Evolutionary conservation across 768 basidiomycete genomes (phyloP).

Genomic region (Mrakia frigida): DNA sequence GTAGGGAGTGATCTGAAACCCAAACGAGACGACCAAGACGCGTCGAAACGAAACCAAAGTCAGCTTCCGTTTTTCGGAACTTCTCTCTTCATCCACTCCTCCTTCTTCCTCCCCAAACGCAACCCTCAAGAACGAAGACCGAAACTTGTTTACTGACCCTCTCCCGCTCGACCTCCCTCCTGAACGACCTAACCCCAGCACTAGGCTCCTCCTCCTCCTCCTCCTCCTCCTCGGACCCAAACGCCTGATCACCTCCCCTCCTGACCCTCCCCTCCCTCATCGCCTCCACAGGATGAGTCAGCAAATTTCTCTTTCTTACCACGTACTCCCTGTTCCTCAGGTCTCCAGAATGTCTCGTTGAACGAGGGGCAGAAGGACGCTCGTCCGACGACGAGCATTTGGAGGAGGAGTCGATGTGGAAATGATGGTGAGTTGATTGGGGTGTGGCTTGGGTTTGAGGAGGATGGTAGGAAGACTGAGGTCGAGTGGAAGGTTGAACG

Average conservation of each 20-base stretch:
- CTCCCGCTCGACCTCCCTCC: neutral
- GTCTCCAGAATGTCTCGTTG: neutral
- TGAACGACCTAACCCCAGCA: neutral
- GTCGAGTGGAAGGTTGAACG: neutral
- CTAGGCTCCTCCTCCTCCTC: too few relatives aligned
- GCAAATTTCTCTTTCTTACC: neutral
- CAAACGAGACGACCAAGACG: too few relatives aligned
- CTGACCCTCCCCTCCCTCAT: neutral
- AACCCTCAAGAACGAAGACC: too few relatives aligned
- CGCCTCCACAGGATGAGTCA: neutral
- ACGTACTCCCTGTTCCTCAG: neutral
- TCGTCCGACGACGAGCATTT: neutral
- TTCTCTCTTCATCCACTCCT: too few relatives aligned
- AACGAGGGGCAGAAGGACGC: too few relatives aligned
- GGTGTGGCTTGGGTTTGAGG: neutral
- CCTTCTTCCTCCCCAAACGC: too few relatives aligned
- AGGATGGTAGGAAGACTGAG: neutral
- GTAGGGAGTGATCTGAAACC: too few relatives aligned
- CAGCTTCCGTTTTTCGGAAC: too few relatives aligned
- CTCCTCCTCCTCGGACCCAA: neutral
- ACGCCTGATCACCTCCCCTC: neutral
- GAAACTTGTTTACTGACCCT: neutral
- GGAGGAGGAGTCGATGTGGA: slow-evolving; percentile 2
- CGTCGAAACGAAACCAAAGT: too few relatives aligned
- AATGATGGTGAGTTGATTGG: neutral